These are phyloP conservation scores for Penicillium decumbens DNA, from an alignment of 2,329 filamentous ascomycete species.

Conservation along the genomic window DNA sequence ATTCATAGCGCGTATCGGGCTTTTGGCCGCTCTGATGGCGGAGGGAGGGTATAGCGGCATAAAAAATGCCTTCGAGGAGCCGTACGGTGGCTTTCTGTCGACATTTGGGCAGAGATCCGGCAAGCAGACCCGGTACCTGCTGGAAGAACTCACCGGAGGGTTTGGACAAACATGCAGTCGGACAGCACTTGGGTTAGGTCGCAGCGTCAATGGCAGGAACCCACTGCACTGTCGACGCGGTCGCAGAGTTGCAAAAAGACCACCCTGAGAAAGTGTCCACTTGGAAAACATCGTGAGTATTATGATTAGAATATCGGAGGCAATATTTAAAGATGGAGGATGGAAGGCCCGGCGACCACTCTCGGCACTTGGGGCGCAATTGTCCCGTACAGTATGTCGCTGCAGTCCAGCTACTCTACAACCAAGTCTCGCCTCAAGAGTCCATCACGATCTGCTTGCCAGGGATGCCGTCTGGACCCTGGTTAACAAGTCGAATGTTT, in stretches of 20 bases:
- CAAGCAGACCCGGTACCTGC: conserved; percentile 24
- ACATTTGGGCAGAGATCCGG: conserved; percentile 35
- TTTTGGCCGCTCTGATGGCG: conserved; percentile 40
- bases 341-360: conserved; percentile 1
- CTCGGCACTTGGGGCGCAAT: not conserved
- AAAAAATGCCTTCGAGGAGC: conserved; percentile 40
- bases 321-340: conserved; percentile 3
- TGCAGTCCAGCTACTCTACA: not conserved
- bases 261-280: not conserved
- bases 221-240: conserved; percentile 13
- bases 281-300: not conserved
- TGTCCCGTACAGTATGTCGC: conserved; percentile 3
- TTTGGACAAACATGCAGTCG: conserved; percentile 37
- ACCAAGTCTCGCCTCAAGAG: not conserved
- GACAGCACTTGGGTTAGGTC: conserved; percentile 35
- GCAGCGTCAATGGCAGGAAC: conserved; percentile 2
- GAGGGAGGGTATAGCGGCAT: conserved; percentile 41
- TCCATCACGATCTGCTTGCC: not conserved
- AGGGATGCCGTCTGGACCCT: not conserved
- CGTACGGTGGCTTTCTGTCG: conserved; percentile 43
- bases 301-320: conserved; percentile 2
- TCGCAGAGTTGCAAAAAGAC: not conserved
- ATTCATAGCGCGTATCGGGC: conserved; percentile 44
- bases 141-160: conserved; percentile 28
- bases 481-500: conserved; percentile 1